A percentile compares a stretch with the other conserved stretches of the same genome.
Evolutionary conservation across 208 protist species (phyloP).

Genomic region (Trypanosomatidae sp.): DNA sequence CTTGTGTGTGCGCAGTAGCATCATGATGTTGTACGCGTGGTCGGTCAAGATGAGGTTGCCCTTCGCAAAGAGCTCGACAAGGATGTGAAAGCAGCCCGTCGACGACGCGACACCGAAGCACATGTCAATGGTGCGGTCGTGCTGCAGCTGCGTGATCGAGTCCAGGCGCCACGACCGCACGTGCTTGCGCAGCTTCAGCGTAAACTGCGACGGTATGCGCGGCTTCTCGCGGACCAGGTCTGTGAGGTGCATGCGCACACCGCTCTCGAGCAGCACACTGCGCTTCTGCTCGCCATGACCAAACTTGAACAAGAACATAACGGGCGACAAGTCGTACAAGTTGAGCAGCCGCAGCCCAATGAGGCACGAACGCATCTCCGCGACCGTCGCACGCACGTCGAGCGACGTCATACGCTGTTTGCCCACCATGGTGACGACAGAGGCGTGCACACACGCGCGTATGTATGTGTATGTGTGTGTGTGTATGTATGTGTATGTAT

Average conservation of each 20-base stretch:
- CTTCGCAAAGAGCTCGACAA: conserved; percentile 85
- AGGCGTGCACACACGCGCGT: neutral
- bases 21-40: conserved; percentile 86
- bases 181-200: conserved; percentile 93
- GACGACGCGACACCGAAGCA: conserved; percentile 75
- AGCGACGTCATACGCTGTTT: conserved; percentile 89
- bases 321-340: conserved; percentile 89
- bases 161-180: conserved; percentile 89
- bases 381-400: conserved; percentile 83
- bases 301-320: conserved; percentile 93
- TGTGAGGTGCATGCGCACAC: conserved; percentile 89
- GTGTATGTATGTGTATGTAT: conserved; percentile 5
- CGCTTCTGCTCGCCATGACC: conserved; percentile 82
- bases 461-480: conserved; percentile 6
- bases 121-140: conserved; percentile 94
- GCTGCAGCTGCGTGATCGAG: conserved; percentile 87
- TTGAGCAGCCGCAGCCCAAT: conserved; percentile 89
- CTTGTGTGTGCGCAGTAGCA: conserved; percentile 87
- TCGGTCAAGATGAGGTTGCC: conserved; percentile 97
- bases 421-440: conserved; percentile 24
- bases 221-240: conserved; percentile 85
- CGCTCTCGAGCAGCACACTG: conserved; percentile 88
- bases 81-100: conserved; percentile 73
- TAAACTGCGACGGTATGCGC: conserved; percentile 86
- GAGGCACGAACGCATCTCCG: conserved; percentile 74